Conservation (phyloP, 257 asterid species). For the Plantago ovata region DNA sequence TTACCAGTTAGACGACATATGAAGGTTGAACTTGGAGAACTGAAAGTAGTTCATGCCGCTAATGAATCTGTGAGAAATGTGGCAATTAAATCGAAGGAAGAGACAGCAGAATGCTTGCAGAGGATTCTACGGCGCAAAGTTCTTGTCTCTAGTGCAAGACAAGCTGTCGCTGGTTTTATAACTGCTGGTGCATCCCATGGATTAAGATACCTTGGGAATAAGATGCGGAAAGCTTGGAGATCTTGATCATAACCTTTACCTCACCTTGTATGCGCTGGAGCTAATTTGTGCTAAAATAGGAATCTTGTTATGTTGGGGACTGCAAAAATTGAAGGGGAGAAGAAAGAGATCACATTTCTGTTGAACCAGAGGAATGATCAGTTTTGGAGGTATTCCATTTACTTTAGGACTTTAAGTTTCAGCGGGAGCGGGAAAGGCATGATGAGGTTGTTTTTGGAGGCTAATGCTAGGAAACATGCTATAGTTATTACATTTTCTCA, state of each 20-base stretch:
- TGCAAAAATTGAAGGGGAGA: background rate
- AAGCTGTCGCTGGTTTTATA: constrained; percentile 80
- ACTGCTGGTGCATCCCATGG: constrained; percentile 78
- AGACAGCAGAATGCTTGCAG: constrained; percentile 57
- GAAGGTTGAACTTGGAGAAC: constrained; percentile 49
- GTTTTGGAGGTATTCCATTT: background rate
- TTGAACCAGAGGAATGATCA: background rate
- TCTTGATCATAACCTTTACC: constrained; percentile 42
- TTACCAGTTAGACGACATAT: constrained; percentile 46
- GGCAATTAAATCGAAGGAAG: constrained; percentile 48
- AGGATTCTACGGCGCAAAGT: constrained; percentile 73
- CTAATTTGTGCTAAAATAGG: background rate
- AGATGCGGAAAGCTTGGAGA: constrained; percentile 82
- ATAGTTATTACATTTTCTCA: background rate
- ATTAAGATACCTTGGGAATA: constrained; percentile 55
- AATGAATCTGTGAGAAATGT: constrained; percentile 36
- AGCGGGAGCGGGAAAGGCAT: background rate
- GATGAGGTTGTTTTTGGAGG: background rate
- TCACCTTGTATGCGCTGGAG: too few species aligned
- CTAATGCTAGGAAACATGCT: background rate
- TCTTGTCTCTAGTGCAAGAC: constrained; percentile 79
- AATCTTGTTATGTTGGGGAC: background rate
- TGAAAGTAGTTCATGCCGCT: constrained; percentile 32
- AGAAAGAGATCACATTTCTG: background rate
- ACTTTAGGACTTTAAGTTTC: background rate